Percentiles rank a stretch among this genome's conserved stretches.
These are phyloP conservation scores for Ramichloridium luteum DNA, from an alignment of 2,329 filamentous ascomycete species.

Conservation along the genomic window DNA sequence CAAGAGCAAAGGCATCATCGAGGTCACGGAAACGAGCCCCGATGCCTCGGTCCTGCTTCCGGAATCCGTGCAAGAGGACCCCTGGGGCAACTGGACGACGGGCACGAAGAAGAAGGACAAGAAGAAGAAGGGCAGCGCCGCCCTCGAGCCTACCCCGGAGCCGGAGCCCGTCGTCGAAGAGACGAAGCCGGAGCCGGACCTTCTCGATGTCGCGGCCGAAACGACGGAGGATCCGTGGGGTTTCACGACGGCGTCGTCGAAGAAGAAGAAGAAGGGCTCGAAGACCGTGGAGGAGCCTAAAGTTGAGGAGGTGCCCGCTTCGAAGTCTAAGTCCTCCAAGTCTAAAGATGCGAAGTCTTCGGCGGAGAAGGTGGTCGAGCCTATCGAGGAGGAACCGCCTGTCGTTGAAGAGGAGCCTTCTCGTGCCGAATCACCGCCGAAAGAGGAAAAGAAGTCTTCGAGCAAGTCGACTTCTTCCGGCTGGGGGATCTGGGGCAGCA, in stretches of 20 bases:
- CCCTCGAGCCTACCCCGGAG: constrained; percentile 21
- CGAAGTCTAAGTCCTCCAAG: constrained; percentile 26
- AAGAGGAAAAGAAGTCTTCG: constrained; percentile 31
- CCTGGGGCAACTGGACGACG: constrained; percentile 17
- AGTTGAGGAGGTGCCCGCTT: constrained; percentile 21
- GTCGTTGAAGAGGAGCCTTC: constrained; percentile 11
- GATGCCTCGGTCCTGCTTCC: constrained; percentile 31
- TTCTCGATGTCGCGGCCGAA: constrained; percentile 13
- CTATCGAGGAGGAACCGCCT: constrained; percentile 17
- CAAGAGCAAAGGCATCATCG: constrained; percentile 31
- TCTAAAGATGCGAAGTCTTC: constrained; percentile 20
- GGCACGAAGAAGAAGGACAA: constrained; percentile 38
- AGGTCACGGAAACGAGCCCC: constrained; percentile 22
- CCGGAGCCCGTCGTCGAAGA: constrained; percentile 27
- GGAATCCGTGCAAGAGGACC: constrained; percentile 27
- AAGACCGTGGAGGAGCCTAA: constrained; percentile 15
- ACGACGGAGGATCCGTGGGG: constrained; percentile 19
- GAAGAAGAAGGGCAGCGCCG: constrained; percentile 31
- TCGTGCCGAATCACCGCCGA: constrained; percentile 3
- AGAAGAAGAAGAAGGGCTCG: constrained; percentile 28
- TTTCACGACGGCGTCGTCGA: constrained; percentile 29
- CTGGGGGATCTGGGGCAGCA: constrained; percentile 23
- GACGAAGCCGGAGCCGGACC: constrained; percentile 18
- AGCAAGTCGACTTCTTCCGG: constrained; percentile 27
- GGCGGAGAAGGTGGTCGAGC: constrained; percentile 17